Percentiles rank a stretch among this genome's conserved stretches.
phyloP scores from a whole-genome alignment of 2,329 filamentous ascomycete genomes.

The Apiospora phragmitis region DNA sequence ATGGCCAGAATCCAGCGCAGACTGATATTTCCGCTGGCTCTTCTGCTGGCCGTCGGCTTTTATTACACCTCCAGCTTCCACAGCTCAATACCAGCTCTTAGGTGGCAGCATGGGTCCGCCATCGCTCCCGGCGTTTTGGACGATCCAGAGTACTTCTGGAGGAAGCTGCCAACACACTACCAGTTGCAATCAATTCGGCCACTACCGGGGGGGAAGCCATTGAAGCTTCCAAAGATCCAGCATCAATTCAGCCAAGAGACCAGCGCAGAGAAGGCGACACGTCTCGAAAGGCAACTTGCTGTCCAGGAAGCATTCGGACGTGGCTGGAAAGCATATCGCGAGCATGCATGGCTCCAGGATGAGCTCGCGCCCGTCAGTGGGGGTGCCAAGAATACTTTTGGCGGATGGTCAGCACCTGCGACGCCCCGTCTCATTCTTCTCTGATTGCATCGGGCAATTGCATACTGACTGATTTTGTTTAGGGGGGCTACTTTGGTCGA shows the following conservation, averaged over 20 bases:
- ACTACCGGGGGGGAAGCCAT: constrained; percentile 23
- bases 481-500: constrained; percentile 46
- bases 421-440: background rate
- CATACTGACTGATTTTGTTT: background rate
- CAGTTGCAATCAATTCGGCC: constrained; percentile 22
- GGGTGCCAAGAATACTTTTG: constrained; percentile 39
- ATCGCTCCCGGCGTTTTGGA: constrained; percentile 18
- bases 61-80: background rate
- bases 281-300: constrained; percentile 21
- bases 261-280: constrained; percentile 16
- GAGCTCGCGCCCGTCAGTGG: constrained; percentile 43
- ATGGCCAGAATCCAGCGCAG: background rate
- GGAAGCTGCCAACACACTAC: constrained; percentile 24
- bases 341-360: constrained; percentile 42
- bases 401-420: constrained; percentile 37
- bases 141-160: constrained; percentile 28
- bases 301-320: constrained; percentile 24
- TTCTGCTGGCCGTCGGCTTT: background rate
- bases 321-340: constrained; percentile 41
- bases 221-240: constrained; percentile 24
- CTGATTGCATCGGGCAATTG: background rate
- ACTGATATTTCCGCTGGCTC: background rate
- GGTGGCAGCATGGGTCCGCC: background rate
- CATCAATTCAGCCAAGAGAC: constrained; percentile 20
- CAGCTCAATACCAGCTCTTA: background rate